A percentile compares a stretch with the other conserved stretches of the same genome.
These are phyloP conservation scores for Blastomyces emzantsi DNA, from an alignment of 2,329 filamentous ascomycete genomes.

Conservation along the genomic window DNA sequence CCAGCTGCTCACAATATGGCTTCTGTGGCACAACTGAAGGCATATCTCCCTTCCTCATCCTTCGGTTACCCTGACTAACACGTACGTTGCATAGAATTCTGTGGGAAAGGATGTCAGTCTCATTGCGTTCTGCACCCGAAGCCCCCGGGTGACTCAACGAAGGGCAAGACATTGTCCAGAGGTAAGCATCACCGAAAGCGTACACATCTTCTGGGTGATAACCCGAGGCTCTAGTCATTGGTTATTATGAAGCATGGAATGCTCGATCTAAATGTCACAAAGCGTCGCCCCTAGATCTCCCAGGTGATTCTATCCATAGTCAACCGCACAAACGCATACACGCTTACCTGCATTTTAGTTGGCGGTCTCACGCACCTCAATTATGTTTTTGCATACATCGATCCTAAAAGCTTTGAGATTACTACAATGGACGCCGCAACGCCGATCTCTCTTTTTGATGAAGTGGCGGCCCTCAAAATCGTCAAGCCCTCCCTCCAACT, in stretches of 20 bases:
- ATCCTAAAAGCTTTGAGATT: conserved; percentile 26
- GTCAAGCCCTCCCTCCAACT: conserved; percentile 22
- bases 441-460: conserved; percentile 16
- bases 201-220: neutral
- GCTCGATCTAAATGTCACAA: conserved; percentile 16
- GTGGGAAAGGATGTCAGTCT: conserved; percentile 13
- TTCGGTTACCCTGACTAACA: neutral
- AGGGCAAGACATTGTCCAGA: neutral
- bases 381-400: conserved; percentile 37
- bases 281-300: conserved; percentile 8
- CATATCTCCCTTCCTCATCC: neutral
- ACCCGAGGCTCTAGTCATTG: conserved; percentile 18
- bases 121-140: conserved; percentile 10
- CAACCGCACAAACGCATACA: conserved; percentile 12
- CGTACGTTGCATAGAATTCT: conserved; percentile 18
- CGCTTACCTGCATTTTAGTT: conserved; percentile 9
- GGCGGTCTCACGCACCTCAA: conserved; percentile 24
- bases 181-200: neutral
- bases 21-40: conserved; percentile 24
- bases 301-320: neutral
- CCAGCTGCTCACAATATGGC: conserved; percentile 29
- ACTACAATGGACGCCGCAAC: conserved; percentile 21
- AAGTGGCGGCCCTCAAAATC: conserved; percentile 29
- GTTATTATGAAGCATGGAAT: conserved; percentile 31
- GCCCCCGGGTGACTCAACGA: neutral